Base-by-base conservation (phyloP, 306 rosid species). In the Glycine soja region DNA sequence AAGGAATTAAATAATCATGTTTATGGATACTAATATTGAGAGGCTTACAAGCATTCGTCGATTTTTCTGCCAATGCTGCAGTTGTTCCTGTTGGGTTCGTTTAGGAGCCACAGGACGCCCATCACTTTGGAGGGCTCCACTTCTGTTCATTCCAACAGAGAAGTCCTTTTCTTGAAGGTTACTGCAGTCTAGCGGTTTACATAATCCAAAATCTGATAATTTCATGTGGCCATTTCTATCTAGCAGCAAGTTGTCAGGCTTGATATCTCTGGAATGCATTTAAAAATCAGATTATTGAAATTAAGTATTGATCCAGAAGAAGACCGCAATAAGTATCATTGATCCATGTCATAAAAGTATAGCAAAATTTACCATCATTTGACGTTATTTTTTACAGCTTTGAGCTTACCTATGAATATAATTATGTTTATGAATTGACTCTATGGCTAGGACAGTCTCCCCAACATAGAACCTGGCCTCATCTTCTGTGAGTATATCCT, bases 41-140 rank as follows among this genome's bases (percentile, higher is more conserved):
- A 48, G 65, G 74, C 93, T 32, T 87, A 93, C 98, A 87, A 93
- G 67, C 84, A 90, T 91, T 54, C 98, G 88, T 63, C 98, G 88
- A 83, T 93, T 91, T 81, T 86, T 90, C 84, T 93, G 93, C 97
- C 97, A 93, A 77, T 93, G 94, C 81, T 86, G 80, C 52, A 93
- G 82, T 81, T 93, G 93, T 59, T 93, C 97, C 87, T 91, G 94
- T 65, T 93, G 98, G 5, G 92, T 86, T 74, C 93, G 78, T 61
- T 69, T 89, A 14, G 91, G 87, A 75, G 81, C 79, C 0, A 69
- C 47, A 57, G 83, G 91, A n/a, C 75, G 80, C 32, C 98, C 99
- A 83, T 95, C 97, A 52, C 94, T 91, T 82, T 88, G 97, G 85
- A 95, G 98, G 51, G 93, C 90, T 81, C 98, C 99, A 65, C 99